Conservation (phyloP, 1,284 basidiomycete species). For the Uromyces viciae-fabae region DNA sequence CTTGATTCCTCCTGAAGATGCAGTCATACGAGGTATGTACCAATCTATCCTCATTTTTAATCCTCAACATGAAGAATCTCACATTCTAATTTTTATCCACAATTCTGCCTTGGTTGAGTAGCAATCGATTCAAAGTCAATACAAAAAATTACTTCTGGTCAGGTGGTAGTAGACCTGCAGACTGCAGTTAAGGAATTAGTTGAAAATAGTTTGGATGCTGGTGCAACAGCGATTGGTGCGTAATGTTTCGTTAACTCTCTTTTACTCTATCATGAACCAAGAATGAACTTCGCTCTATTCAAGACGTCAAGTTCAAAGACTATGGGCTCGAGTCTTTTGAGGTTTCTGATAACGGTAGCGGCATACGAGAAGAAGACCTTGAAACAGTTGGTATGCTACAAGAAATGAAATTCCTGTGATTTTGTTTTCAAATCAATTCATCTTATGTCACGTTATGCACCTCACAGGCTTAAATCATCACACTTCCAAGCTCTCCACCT, state of each 20-base stretch:
- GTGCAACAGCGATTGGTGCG: conserved; percentile 77
- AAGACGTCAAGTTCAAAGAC: conserved; percentile 86
- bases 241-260: conserved; percentile 34
- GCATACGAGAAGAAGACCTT: conserved; percentile 74
- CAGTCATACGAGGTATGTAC: too few species aligned
- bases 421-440: neutral
- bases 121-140: conserved; percentile 73
- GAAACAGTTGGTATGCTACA: conserved; percentile 66
- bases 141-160: conserved; percentile 83
- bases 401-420: neutral
- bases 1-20: too few species aligned
- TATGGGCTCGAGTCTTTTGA: conserved; percentile 81
- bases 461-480: conserved; percentile 77
- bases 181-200: conserved; percentile 90
- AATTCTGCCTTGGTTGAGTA: conserved; percentile 34
- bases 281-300: neutral
- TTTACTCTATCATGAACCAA: neutral
- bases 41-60: too few species aligned
- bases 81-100: too few species aligned
- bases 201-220: conserved; percentile 92
- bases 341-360: conserved; percentile 86
- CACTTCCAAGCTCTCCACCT: conserved; percentile 82
- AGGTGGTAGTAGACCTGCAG: conserved; percentile 90
- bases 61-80: too few species aligned
- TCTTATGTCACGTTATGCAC: neutral